A percentile compares a stretch with the other conserved stretches of the same genome.
Evolutionary conservation across 2,329 filamentous ascomycete genomes (phyloP).

Genomic region (Colletotrichum endophyticum): DNA sequence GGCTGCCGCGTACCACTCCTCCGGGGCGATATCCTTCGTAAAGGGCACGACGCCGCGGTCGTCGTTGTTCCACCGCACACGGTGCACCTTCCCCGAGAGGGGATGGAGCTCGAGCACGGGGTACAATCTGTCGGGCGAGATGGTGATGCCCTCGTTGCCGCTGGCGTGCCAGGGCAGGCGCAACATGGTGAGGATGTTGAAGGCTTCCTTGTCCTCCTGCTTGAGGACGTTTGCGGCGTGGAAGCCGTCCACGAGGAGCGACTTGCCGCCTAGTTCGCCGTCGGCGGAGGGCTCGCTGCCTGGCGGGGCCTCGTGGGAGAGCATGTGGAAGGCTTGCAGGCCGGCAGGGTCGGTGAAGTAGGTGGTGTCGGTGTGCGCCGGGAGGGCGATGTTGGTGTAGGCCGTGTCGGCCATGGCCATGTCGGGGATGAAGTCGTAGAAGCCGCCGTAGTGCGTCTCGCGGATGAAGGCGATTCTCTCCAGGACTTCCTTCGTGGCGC

Average conservation of each 20-base stretch:
- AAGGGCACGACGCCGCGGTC: conserved; percentile 77
- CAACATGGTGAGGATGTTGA: conserved; percentile 58
- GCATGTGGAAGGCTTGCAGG: conserved; percentile 89
- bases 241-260: conserved; percentile 87
- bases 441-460: conserved; percentile 85
- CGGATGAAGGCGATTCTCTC: conserved; percentile 86
- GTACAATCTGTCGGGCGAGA: conserved; percentile 72
- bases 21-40: conserved; percentile 48
- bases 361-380: conserved; percentile 91
- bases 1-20: conserved; percentile 81
- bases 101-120: conserved; percentile 73
- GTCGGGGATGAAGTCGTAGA: conserved; percentile 86
- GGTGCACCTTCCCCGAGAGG: conserved; percentile 39
- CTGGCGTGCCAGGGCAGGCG: conserved; percentile 82
- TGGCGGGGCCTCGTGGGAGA: conserved; percentile 73
- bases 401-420: conserved; percentile 88
- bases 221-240: conserved; percentile 68
- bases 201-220: conserved; percentile 58
- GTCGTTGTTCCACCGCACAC: conserved; percentile 92
- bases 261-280: conserved; percentile 68
- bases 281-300: conserved; percentile 27
- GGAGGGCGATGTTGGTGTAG: conserved; percentile 84
- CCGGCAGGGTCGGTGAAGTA: conserved; percentile 95
- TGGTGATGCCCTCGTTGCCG: conserved; percentile 83
- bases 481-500: conserved; percentile 76